A percentile compares a stretch with the other conserved stretches of the same genome.
phyloP scores from a whole-genome alignment of 1,284 basidiomycete genomes.

The Ceratobasidium sp. region DNA sequence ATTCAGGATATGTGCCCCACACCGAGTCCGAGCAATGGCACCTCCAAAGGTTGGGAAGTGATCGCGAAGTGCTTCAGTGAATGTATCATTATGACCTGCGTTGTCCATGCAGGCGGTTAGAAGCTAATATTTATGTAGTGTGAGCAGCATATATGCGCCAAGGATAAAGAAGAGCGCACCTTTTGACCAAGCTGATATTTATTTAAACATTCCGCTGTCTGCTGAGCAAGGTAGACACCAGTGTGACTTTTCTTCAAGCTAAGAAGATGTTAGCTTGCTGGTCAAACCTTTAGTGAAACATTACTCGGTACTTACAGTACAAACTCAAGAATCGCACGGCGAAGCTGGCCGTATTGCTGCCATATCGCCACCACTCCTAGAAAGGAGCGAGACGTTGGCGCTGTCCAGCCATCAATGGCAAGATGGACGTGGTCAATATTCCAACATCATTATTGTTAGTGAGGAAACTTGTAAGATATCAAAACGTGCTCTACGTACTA shows the following conservation, averaged over 20 bases:
- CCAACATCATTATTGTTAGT: not conserved
- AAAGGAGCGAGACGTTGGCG: slow-evolving; percentile 20
- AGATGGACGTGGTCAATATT: not conserved
- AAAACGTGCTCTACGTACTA: not conserved
- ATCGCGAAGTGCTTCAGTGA: not conserved
- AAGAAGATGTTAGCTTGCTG: not conserved
- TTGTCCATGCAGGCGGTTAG: not conserved
- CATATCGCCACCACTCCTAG: slow-evolving; percentile 10
- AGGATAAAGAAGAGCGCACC: not conserved
- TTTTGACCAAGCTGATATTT: slow-evolving; percentile 15
- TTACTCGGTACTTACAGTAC: not conserved
- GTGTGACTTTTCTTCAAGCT: not conserved
- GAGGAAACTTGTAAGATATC: not conserved
- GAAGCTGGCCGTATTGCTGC: not conserved
- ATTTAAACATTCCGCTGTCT: slow-evolving; percentile 3
- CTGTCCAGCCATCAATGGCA: too few species aligned
- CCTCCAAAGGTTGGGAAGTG: not conserved
- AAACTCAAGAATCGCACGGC: slow-evolving; percentile 5
- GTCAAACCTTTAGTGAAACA: too few species aligned
- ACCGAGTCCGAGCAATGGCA: not conserved
- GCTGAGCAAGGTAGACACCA: slow-evolving; percentile 2
- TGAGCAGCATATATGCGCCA: slow-evolving; percentile 23
- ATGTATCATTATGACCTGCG: not conserved
- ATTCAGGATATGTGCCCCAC: not conserved
- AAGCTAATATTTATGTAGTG: not conserved